A percentile compares a stretch with the other conserved stretches of the same genome.
Conservation (phyloP, 768 basidiomycete species). For the Boletus rubescentipes region DNA sequence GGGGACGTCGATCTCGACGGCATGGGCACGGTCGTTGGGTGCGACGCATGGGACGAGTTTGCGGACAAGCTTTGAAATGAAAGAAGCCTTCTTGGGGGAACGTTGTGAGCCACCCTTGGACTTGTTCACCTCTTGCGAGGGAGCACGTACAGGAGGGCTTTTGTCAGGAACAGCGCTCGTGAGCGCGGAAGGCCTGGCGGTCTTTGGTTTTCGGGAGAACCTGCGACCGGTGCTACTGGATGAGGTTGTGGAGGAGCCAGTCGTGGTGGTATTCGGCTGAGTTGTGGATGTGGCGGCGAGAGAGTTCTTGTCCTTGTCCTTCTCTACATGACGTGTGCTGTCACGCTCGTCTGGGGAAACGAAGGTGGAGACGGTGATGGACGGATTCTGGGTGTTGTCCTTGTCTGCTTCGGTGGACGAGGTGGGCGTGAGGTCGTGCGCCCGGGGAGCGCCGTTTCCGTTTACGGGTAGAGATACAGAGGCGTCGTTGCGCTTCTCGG, state of each 20-base stretch:
- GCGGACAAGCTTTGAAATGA: conserved; percentile 59
- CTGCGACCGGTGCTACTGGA: conserved; percentile 24
- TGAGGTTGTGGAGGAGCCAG: conserved; percentile 23
- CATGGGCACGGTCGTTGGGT: conserved; percentile 47
- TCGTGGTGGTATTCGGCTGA: conserved; percentile 36
- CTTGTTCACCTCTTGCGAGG: conserved; percentile 35
- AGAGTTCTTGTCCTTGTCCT: conserved; percentile 48
- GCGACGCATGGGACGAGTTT: conserved; percentile 66
- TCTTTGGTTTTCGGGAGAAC: conserved; percentile 32
- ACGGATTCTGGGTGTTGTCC: conserved; percentile 35
- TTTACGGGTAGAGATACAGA: conserved; percentile 20
- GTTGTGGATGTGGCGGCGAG: conserved; percentile 44
- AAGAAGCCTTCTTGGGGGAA: conserved; percentile 46
- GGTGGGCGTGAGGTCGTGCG: conserved; percentile 29
- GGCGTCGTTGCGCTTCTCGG: conserved; percentile 23
- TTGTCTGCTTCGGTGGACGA: conserved; percentile 38
- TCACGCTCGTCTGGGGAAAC: conserved; percentile 35
- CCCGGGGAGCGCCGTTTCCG: conserved; percentile 27
- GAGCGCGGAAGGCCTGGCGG: conserved; percentile 15
- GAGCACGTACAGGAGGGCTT: conserved; percentile 33
- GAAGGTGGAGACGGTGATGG: conserved; percentile 34
- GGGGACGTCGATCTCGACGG: conserved; percentile 40
- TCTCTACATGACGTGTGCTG: conserved; percentile 32
- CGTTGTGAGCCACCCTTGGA: conserved; percentile 34
- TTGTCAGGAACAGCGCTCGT: conserved; percentile 25